A percentile compares a stretch with the other conserved stretches of the same genome.
Evolutionary conservation across 805 yeast species (phyloP).

Genomic region (Barnettozyma botsteinii): DNA sequence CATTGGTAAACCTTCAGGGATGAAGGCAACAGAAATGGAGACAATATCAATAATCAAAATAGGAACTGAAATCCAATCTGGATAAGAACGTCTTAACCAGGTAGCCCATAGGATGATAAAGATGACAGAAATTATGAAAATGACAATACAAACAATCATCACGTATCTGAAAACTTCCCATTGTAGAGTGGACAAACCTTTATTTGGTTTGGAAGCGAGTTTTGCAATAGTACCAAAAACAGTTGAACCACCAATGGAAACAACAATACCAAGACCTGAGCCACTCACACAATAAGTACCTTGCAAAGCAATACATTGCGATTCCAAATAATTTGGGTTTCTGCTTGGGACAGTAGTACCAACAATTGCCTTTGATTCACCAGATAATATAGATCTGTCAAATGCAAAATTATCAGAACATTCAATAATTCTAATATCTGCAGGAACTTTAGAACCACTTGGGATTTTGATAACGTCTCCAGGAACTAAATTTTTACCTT

Average conservation of each 20-base stretch:
- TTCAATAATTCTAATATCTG: constrained; percentile 39
- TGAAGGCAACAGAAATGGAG: constrained; percentile 42
- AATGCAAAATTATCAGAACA: constrained; percentile 32
- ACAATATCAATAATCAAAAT: constrained; percentile 38
- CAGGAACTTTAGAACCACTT: constrained; percentile 40
- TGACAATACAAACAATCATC: constrained; percentile 21
- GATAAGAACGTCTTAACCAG: constrained; percentile 35
- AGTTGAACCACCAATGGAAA: constrained; percentile 39
- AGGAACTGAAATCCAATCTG: constrained; percentile 37
- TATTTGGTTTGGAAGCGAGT: constrained; percentile 34
- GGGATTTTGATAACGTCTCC: constrained; percentile 38
- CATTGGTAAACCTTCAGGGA: constrained; percentile 48
- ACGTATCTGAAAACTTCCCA: constrained; percentile 36
- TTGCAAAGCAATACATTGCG: constrained; percentile 39
- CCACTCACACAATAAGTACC: constrained; percentile 42
- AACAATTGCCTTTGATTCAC: constrained; percentile 40
- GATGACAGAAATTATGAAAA: constrained; percentile 27
- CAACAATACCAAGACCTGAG: constrained; percentile 38
- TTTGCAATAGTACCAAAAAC: constrained; percentile 43
- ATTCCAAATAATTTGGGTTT: constrained; percentile 37
- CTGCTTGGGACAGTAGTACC: constrained; percentile 28
- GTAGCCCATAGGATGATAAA: constrained; percentile 38
- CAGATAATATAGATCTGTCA: constrained; percentile 44
- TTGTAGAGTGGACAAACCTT: constrained; percentile 38
- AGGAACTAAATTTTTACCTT: constrained; percentile 35